These are phyloP conservation scores for Nemania sp. DNA, from an alignment of 2,329 filamentous ascomycete genomes.

Conservation along the genomic window DNA sequence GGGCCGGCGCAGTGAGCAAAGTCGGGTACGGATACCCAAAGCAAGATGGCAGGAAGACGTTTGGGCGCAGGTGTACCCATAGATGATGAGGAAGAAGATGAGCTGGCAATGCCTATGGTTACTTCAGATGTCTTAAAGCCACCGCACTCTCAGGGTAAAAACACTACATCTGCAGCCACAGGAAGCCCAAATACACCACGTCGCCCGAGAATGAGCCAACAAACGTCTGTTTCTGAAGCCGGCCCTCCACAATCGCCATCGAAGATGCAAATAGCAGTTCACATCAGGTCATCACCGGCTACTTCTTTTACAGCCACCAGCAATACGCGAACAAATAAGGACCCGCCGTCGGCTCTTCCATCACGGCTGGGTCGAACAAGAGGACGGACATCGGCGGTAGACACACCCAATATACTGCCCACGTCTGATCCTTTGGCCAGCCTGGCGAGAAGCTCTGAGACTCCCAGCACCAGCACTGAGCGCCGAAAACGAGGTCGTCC, in stretches of 20 bases:
- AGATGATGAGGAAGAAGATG: slow-evolving; percentile 12
- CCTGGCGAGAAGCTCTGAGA: slow-evolving; percentile 14
- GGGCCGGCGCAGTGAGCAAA: background rate
- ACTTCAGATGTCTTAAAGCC: slow-evolving; percentile 21
- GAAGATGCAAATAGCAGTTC: slow-evolving; percentile 30
- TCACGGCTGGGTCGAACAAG: slow-evolving; percentile 6
- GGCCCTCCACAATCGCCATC: slow-evolving; percentile 14
- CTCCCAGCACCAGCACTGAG: slow-evolving; percentile 22
- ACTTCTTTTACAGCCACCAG: slow-evolving; percentile 24
- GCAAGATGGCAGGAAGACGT: slow-evolving; percentile 14
- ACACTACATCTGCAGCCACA: slow-evolving; percentile 4
- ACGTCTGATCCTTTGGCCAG: slow-evolving; percentile 10
- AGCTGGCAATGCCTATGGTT: slow-evolving; percentile 17
- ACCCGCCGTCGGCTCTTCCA: slow-evolving; percentile 5
- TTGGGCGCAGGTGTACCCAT: background rate
- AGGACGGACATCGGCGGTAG: slow-evolving; percentile 8
- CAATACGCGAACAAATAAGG: slow-evolving; percentile 14
- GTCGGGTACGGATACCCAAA: too few relatives aligned
- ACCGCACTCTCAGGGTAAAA: slow-evolving; percentile 1
- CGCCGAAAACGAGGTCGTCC: slow-evolving; percentile 50
- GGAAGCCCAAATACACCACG: slow-evolving; percentile 10
- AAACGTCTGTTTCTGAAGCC: background rate
- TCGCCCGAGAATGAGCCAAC: slow-evolving; percentile 3
- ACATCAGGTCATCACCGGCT: slow-evolving; percentile 33
- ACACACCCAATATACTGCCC: slow-evolving; percentile 9